Evolutionary conservation across 768 basidiomycete genomes (phyloP).

Genomic region (Cystobasidiopsis lactophilus): DNA sequence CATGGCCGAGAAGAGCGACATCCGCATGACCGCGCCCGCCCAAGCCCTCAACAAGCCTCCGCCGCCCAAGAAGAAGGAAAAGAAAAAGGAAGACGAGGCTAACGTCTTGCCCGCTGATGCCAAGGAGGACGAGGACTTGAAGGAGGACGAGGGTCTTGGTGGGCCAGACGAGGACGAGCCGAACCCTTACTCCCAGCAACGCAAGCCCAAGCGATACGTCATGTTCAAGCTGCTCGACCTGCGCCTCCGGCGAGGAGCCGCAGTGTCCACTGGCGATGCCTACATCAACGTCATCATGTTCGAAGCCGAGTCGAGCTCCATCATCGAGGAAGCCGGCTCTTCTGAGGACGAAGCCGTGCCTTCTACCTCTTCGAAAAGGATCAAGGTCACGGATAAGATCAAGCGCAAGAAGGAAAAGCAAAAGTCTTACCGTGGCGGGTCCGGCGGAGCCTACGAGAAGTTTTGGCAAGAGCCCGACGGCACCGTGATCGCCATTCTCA

Average conservation of each 20-base stretch:
- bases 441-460: conserved; percentile 73
- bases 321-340: conserved; percentile 26
- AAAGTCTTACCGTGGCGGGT: conserved; percentile 53
- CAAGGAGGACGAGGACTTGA: neutral
- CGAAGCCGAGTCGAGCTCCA: conserved; percentile 44
- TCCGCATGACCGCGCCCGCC: conserved; percentile 44
- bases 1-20: conserved; percentile 66
- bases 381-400: neutral
- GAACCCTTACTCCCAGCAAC: conserved; percentile 22
- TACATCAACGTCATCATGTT: conserved; percentile 64
- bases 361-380: neutral
- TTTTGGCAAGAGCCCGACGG: conserved; percentile 70
- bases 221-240: conserved; percentile 68
- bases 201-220: conserved; percentile 54
- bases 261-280: conserved; percentile 55
- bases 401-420: conserved; percentile 33
- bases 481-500: conserved; percentile 70
- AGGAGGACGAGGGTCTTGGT: neutral
- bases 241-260: conserved; percentile 39
- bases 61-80: conserved; percentile 17
- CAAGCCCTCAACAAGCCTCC: conserved; percentile 14
- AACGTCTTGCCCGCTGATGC: neutral
- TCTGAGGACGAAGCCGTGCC: neutral
- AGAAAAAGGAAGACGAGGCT: conserved; percentile 15
- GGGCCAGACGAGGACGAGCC: conserved; percentile 4